Conservation (phyloP, 2,329 filamentous ascomycete species). For the Ceratocystiopsis sp. region DNA sequence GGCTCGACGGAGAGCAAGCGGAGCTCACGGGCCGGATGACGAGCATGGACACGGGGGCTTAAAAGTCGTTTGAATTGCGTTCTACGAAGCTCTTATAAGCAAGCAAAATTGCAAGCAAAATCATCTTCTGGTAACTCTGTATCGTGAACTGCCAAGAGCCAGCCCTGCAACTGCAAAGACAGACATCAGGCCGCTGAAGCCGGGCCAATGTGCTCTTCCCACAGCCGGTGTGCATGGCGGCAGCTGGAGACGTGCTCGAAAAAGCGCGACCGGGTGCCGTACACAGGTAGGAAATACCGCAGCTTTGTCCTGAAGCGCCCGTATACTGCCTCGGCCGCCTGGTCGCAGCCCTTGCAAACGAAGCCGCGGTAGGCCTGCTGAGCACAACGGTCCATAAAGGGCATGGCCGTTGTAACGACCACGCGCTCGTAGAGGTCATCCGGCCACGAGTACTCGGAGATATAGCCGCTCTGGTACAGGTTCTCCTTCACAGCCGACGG, state of each 20-base stretch:
- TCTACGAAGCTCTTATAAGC: too few species aligned
- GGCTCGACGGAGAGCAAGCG: too few species aligned
- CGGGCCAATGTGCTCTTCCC: background rate
- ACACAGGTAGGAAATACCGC: constrained; percentile 1
- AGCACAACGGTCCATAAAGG: background rate
- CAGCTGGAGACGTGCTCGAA: background rate
- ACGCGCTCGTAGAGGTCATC: background rate
- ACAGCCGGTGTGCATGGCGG: background rate
- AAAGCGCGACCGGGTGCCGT: background rate
- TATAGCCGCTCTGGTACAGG: background rate
- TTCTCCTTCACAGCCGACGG: background rate
- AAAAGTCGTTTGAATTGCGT: too few species aligned
- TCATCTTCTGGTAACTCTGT: too few species aligned
- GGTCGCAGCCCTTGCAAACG: background rate
- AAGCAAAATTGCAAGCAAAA: too few species aligned
- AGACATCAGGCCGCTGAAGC: too few species aligned
- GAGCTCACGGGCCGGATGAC: too few species aligned
- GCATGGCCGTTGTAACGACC: background rate
- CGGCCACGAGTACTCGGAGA: background rate
- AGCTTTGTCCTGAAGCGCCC: background rate
- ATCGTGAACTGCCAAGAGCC: too few species aligned
- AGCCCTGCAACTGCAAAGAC: too few species aligned
- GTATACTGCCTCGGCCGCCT: background rate
- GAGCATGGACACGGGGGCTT: too few species aligned
- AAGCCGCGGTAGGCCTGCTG: background rate